Conservation (phyloP, 2,329 filamentous ascomycete species). For the Sporothrix phasma region DNA sequence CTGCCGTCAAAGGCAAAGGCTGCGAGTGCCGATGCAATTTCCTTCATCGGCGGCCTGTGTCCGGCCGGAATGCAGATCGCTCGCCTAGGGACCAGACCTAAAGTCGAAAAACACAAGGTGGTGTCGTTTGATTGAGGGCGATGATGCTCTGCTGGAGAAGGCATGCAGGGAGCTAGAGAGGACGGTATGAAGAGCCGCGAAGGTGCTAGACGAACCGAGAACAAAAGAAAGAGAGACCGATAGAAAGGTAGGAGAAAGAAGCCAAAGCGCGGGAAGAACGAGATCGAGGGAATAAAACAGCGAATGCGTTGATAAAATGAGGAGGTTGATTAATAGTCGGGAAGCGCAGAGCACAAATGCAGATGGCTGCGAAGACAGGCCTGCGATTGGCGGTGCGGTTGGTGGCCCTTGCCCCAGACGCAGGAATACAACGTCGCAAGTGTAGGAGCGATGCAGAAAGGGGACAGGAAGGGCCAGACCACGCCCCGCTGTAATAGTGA, state of each 20-base stretch:
- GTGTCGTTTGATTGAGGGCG: not conserved
- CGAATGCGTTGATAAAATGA: slow-evolving; percentile 9
- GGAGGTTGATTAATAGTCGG: slow-evolving; percentile 12
- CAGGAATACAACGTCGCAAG: slow-evolving; percentile 4
- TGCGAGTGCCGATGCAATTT: not conserved
- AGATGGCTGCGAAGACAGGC: slow-evolving; percentile 9
- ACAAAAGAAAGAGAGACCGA: not conserved
- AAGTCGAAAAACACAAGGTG: not conserved
- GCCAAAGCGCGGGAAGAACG: not conserved
- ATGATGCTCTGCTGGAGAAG: not conserved
- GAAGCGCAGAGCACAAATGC: slow-evolving; percentile 1
- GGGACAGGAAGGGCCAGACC: not conserved
- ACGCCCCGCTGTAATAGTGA: not conserved
- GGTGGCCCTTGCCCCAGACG: slow-evolving; percentile 7
- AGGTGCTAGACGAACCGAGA: not conserved
- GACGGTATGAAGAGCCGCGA: not conserved
- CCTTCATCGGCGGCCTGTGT: not conserved
- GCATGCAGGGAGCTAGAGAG: not conserved
- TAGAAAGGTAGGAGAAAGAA: slow-evolving; percentile 2
- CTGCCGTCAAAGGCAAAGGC: not conserved
- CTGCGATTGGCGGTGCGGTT: slow-evolving; percentile 13
- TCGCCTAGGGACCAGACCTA: not conserved
- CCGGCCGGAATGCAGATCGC: slow-evolving; percentile 3
- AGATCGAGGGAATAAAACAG: not conserved
- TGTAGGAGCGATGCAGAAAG: not conserved